Base-by-base conservation (phyloP, 2,329 filamentous ascomycete species). In the Nectriaceae sp. region DNA sequence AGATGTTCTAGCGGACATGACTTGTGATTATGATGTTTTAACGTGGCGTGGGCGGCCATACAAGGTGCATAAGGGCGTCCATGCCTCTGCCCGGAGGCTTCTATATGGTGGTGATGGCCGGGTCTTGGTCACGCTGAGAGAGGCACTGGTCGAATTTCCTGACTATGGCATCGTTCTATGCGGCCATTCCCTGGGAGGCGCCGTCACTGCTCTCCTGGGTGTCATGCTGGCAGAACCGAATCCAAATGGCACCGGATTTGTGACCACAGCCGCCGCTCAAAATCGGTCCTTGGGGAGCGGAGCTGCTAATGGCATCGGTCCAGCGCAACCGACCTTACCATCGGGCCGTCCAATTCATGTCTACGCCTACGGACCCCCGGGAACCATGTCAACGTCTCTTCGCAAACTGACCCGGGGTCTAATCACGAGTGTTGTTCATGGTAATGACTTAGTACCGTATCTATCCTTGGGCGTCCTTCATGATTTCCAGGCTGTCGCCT, bases 361-460 rank as follows among this genome's bases (percentile, higher is more conserved):
- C 11, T 92, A 89, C 63, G 85, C 88, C 5, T 92, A 90, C 63
- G 88, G 88, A 0, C 84, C 88, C 2, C 87, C 88, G 0, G 82
- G 86, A 0, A 87, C 85, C 13, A 83, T 91, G 78, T 89, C 86
- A 0, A 76, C 85, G 0, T 80, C 84, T 2, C 76, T 92, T 6
- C 82, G 87, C 36, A 80, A 80, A 49, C 84, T 85, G 11, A 91
- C 88, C 0, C 78, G 85, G 13, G 88, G 87, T 2, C 76, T 92
- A 6, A 86, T 92, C 51, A 92, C 88, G 3, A 90, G 83, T 8
- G 77, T 88, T 4, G 80, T 90, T 11, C 85, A 91, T 59, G 85
- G 85, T 16, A 80, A 84, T 62, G 88, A 92, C 61, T 72, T 91
- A 10, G 87, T 92, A 0, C 88, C 88, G 0, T 84, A 82, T 44